Evolutionary conservation across 768 basidiomycete genomes (phyloP), one percentile per base, ranked within the genome.

Genomic region (Rhizopogon sp.): DNA sequence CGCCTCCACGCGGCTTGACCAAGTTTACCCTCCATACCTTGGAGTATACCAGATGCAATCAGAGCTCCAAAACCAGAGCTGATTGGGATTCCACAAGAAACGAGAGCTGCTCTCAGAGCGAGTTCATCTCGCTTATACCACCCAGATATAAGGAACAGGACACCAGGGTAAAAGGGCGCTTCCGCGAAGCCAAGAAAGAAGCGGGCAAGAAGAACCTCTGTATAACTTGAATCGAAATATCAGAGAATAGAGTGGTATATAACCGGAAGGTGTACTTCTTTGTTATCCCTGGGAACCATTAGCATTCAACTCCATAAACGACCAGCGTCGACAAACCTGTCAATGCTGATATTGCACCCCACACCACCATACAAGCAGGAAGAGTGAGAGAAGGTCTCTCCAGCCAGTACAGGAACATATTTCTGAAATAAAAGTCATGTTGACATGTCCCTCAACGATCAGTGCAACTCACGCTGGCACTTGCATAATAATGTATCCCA

Each of bases 31-130:
- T 77, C 69, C 72, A 80, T 75, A 4, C 66, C 66, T 25, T 62
- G 62, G 25, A 79, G 69, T 33, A 78, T 74, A 11, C 73, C 76
- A 39, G 76, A 72, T 10, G 76, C 74, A 29, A 80, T 67, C 14
- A 79, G 61, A 5, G 75, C 69, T 0, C 77, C 76, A 54, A 77
- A 76, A 4, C 76, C 79, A 65, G 79, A 78, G 7, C 68, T 69
- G 49, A 77, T 71, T 10, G 78, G 61, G 53, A 70, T 72, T 22
- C 74, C 72, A 53, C 66, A 71, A 56, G 67, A 71, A 13, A 70
- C 62, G 52, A 73, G 60, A 11, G 74, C 67, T 17, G 65, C 68
- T 8, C 73, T 62, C 28, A 73, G 56, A 14, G 70, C 76, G 37
- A 77, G 64, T 56, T 77, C 74, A 33, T 65, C 63, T 44, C 66